A percentile compares a stretch with the other conserved stretches of the same genome.
phyloP scores from a whole-genome alignment of 768 basidiomycete species.

The Lentinula sp. region DNA sequence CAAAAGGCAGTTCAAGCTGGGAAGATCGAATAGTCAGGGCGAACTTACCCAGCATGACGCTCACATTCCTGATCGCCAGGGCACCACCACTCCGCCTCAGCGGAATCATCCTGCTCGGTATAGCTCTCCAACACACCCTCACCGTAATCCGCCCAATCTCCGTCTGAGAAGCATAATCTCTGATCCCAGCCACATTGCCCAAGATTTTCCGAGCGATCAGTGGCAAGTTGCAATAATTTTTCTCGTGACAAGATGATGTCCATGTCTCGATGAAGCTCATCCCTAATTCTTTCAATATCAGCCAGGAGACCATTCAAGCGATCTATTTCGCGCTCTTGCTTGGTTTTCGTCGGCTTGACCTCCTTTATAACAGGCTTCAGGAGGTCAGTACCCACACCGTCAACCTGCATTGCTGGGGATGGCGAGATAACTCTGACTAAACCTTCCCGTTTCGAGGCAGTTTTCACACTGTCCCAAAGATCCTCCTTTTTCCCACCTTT shows the following conservation, averaged over 20 bases:
- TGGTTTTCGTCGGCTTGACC: constrained; percentile 35
- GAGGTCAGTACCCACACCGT: constrained; percentile 11
- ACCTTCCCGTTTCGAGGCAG: constrained; percentile 66
- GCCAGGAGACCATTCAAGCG: constrained; percentile 49
- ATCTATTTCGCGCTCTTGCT: constrained; percentile 49
- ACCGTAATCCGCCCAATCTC: constrained; percentile 70
- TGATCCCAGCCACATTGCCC: constrained; percentile 88
- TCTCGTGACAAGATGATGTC: constrained; percentile 69
- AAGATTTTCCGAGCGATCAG: constrained; percentile 55
- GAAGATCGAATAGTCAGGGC: constrained; percentile 3
- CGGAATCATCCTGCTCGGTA: constrained; percentile 34
- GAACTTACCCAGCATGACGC: constrained; percentile 66
- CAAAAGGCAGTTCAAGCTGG: constrained; percentile 2
- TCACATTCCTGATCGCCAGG: constrained; percentile 68
- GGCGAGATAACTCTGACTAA: constrained; percentile 42
- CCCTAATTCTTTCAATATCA: constrained; percentile 53
- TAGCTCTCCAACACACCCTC: constrained; percentile 66
- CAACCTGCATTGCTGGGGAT: constrained; percentile 15
- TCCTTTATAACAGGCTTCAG: constrained; percentile 8
- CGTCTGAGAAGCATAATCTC: constrained; percentile 76
- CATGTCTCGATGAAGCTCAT: constrained; percentile 61
- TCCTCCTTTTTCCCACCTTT: constrained; percentile 56
- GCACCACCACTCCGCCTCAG: constrained; percentile 69
- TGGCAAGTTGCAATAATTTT: constrained; percentile 59
- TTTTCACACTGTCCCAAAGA: constrained; percentile 72